phyloP scores from a whole-genome alignment of 441 rosid species.

The Arabidopsis hybrid region DNA sequence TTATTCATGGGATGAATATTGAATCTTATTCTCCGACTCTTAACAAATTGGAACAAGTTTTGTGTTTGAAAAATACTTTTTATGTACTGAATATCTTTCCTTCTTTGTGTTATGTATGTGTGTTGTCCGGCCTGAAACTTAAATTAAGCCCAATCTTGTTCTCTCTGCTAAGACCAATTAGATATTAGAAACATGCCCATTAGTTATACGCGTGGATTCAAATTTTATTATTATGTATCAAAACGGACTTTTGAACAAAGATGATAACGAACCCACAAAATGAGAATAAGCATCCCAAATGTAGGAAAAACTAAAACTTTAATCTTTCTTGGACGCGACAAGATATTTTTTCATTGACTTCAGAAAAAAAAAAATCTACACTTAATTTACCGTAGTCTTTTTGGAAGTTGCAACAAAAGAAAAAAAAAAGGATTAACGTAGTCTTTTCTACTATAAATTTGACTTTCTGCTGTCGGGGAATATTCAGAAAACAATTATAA shows the following conservation, averaged over 20 bases:
- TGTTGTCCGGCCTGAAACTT: conserved; percentile 3
- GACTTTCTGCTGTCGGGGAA: conserved; percentile 12
- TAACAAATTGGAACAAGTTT: not conserved
- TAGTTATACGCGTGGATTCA: not conserved
- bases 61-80: not conserved
- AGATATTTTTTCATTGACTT: conserved; percentile 5
- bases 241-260: not conserved
- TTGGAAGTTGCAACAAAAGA: too few relatives aligned
- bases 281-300: not conserved
- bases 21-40: too few relatives aligned
- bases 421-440: too few relatives aligned
- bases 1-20: too few relatives aligned
- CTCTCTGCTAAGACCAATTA: not conserved
- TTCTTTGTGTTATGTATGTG: not conserved
- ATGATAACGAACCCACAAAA: not conserved
- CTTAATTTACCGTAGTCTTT: not conserved
- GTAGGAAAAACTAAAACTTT: too few relatives aligned
- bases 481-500: not conserved
- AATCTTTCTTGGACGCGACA: not conserved
- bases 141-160: not conserved
- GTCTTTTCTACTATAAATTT: not conserved
- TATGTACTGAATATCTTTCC: not conserved
- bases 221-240: not conserved
- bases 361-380: not conserved
- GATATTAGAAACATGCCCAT: conserved; percentile 6